phyloP scores from a whole-genome alignment of 2,329 filamentous ascomycete species.

The Fusarium longipes region DNA sequence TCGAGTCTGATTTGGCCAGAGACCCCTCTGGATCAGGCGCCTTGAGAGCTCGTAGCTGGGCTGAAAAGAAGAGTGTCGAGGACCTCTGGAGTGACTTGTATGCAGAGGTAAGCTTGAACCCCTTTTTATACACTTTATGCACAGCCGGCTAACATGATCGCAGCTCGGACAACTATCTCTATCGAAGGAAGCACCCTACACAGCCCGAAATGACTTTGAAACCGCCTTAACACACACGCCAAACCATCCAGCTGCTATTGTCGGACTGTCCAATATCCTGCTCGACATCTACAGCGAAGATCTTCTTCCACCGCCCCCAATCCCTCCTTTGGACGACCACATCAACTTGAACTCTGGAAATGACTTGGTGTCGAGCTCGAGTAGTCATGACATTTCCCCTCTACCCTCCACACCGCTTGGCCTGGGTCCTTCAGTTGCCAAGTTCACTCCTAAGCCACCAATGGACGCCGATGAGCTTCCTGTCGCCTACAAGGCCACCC shows the following conservation, averaged over 20 bases:
- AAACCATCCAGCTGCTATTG: conserved; percentile 82
- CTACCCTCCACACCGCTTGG: conserved; percentile 62
- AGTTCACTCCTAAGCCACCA: conserved; percentile 17
- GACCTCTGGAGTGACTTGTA: conserved; percentile 87
- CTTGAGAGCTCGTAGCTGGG: conserved; percentile 77
- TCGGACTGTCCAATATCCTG: conserved; percentile 85
- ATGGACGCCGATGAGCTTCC: conserved; percentile 58
- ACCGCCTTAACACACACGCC: conserved; percentile 81
- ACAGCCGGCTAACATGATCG: conserved; percentile 41
- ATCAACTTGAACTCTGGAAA: background rate
- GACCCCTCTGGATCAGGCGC: conserved; percentile 72
- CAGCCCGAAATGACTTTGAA: conserved; percentile 83
- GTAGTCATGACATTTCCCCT: conserved; percentile 19
- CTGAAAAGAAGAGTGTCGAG: conserved; percentile 81
- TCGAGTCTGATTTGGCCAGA: conserved; percentile 74
- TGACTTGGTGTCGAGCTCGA: conserved; percentile 5
- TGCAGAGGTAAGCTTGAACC: conserved; percentile 71
- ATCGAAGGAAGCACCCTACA: conserved; percentile 70
- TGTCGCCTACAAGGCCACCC: conserved; percentile 66
- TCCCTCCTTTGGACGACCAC: conserved; percentile 56
- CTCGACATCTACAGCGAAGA: conserved; percentile 84
- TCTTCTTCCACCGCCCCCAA: conserved; percentile 68
- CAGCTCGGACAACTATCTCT: conserved; percentile 76
- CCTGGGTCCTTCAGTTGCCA: conserved; percentile 51
- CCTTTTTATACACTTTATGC: background rate